Percentiles rank a stretch among this genome's conserved stretches.
Evolutionary conservation across 805 yeast genomes (phyloP).

Genomic region (Pichia eremophila): DNA sequence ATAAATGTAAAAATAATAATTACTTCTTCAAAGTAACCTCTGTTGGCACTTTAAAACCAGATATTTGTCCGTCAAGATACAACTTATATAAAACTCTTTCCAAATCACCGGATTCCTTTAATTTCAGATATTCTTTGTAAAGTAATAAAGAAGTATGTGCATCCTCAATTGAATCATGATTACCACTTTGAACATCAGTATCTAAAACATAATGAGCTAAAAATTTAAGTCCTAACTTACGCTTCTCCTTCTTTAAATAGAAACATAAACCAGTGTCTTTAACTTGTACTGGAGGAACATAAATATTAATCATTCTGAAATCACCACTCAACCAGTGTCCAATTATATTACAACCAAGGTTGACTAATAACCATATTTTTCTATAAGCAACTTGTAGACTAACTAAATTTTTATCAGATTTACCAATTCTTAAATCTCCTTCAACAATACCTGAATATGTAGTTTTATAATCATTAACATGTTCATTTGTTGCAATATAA

Average conservation of each 20-base stretch:
- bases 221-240: constrained; percentile 78
- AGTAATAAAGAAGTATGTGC: constrained; percentile 77
- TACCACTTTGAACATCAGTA: constrained; percentile 77
- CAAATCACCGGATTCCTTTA: constrained; percentile 48
- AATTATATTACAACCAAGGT: constrained; percentile 82
- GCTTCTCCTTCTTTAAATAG: constrained; percentile 61
- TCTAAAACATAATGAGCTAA: constrained; percentile 71
- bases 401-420: constrained; percentile 62
- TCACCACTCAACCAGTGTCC: constrained; percentile 93
- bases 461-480: constrained; percentile 79
- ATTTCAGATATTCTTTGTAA: constrained; percentile 61
- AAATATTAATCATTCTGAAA: constrained; percentile 85
- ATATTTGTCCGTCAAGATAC: constrained; percentile 58
- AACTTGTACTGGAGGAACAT: constrained; percentile 78
- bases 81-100: constrained; percentile 55
- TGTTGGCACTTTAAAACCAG: constrained; percentile 43
- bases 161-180: constrained; percentile 96
- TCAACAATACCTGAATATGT: constrained; percentile 88
- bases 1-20: too few species aligned
- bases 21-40: constrained; percentile 1
- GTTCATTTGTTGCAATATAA: constrained; percentile 65
- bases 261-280: constrained; percentile 81
- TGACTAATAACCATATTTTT: constrained; percentile 80
- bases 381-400: constrained; percentile 77
- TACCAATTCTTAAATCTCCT: constrained; percentile 73